Base-by-base conservation (phyloP, 495 filamentous ascomycete genomes). In the Pseudomonodictys pantanalensis region DNA sequence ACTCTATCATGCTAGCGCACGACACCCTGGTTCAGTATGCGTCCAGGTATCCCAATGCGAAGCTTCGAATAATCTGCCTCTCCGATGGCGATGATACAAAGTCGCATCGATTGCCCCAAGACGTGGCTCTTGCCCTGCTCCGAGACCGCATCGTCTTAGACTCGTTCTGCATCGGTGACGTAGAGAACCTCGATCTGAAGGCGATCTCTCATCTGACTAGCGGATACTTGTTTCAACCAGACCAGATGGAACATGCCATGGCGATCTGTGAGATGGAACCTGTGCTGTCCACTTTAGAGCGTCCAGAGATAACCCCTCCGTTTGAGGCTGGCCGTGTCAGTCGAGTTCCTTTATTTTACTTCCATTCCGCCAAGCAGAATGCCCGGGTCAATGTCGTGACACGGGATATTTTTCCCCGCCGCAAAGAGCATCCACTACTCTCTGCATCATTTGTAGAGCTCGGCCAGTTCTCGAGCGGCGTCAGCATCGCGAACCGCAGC, bases 181-280 rank as follows among this genome's bases (percentile, higher is more conserved):
- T 57, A 25, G 38, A 62, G 22, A 68, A 70, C 35, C 9, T 39
- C 10, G 57, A 67, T 25, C 61, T 72, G 0, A 38, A 51, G 15
- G 60, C 68, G 10, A 43, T 70, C 7, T 65, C 68, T 18, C 62
- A 68, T 50, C 56, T 71, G 18, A 59, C 61, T 2, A 64, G 68
- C 30, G 65, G 68, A 18, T 72, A 70, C 53, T 62, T 56, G 32
- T 70, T 72, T 30, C 32, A 59, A 15, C 69, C 68, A 18, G 41
- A 58, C 10, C 56, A 46, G 10, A 32, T 72, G 24, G 66, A 66
- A 25, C 48, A 69, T 25, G 70, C 68, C 5, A 66, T 71, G 70
- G 56, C 67, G 0, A 69, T 72, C 20, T 68, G 69, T 32, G 70
- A 71, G 35, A 61, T 72, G 56, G 70, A 72, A 44, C 70, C 68